Conservation (phyloP, 164 flowering plant species). For the Kingdonia uniflora region DNA sequence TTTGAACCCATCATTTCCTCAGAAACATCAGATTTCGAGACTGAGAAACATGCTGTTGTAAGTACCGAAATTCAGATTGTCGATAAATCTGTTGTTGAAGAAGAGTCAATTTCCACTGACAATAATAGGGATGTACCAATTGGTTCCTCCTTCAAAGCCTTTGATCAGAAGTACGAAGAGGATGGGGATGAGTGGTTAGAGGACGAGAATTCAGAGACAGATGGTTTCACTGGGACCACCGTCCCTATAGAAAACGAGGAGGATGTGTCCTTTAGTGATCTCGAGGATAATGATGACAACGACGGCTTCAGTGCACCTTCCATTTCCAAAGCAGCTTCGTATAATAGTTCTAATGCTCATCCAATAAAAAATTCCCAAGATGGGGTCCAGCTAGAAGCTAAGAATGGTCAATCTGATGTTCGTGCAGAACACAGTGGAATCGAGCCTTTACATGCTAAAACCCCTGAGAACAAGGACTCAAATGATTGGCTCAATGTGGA, state of each 20-base stretch:
- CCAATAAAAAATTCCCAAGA: constrained; percentile 49
- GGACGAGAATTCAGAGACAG: constrained; percentile 45
- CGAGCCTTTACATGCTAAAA: constrained; percentile 16
- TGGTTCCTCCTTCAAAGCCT: constrained; percentile 25
- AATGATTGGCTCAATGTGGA: constrained; percentile 78
- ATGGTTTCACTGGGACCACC: constrained; percentile 23
- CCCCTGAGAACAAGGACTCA: constrained; percentile 36
- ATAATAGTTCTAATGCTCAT: constrained; percentile 37
- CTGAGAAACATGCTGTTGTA: constrained; percentile 40
- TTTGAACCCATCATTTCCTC: constrained; percentile 16
- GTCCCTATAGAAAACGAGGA: constrained; percentile 51
- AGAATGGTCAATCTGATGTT: constrained; percentile 12
- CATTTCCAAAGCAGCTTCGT: constrained; percentile 31
- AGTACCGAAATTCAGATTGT: constrained; percentile 36
- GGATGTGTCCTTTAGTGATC: constrained; percentile 93
- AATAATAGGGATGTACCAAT: constrained; percentile 20
- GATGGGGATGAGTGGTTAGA: constrained; percentile 84
- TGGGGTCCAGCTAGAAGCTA: constrained; percentile 56
- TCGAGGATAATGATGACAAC: constrained; percentile 72
- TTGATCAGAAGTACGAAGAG: constrained; percentile 36
- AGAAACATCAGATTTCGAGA: constrained; percentile 21
- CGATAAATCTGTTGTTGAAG: constrained; percentile 59
- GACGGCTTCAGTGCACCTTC: constrained; percentile 17
- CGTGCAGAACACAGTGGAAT: too few species aligned
- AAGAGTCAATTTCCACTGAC: constrained; percentile 25